Evolutionary conservation across 2,329 filamentous ascomycete genomes (phyloP).

Genomic region (Verruconis gallopava): DNA sequence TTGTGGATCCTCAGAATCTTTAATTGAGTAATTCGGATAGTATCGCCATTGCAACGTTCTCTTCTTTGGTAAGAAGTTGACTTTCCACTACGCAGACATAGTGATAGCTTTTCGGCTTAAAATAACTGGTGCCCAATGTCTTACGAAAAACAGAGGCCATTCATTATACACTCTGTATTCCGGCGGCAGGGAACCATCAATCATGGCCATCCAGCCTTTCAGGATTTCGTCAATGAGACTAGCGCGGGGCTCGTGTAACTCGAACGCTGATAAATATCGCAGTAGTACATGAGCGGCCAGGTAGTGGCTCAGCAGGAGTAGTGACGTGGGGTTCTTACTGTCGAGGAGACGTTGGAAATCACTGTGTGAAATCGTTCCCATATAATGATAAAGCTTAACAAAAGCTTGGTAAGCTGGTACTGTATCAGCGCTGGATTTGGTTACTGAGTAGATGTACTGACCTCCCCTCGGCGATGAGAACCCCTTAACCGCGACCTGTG

Average conservation of each 20-base stretch:
- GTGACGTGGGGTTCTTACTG: slow-evolving; percentile 27
- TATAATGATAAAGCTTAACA: slow-evolving; percentile 27
- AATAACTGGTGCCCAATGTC: neutral
- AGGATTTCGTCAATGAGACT: neutral
- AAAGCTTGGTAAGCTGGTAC: slow-evolving; percentile 28
- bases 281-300: slow-evolving; percentile 34
- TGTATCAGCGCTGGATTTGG: neutral
- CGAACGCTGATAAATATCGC: slow-evolving; percentile 25
- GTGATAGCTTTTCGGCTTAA: too few relatives aligned
- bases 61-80: too few relatives aligned
- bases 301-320: slow-evolving; percentile 34
- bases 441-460: slow-evolving; percentile 3
- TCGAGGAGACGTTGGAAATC: slow-evolving; percentile 33
- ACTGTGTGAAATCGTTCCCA: slow-evolving; percentile 27
- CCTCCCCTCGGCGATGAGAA: slow-evolving; percentile 19
- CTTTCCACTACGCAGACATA: too few relatives aligned
- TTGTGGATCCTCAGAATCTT: too few relatives aligned
- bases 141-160: slow-evolving; percentile 3
- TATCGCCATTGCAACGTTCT: too few relatives aligned
- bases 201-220: slow-evolving; percentile 4
- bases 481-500: slow-evolving; percentile 18
- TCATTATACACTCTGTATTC: slow-evolving; percentile 2
- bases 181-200: slow-evolving; percentile 1
- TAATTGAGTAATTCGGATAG: too few relatives aligned
- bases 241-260: slow-evolving; percentile 9